Base-by-base conservation (phyloP, 495 filamentous ascomycete species). In the Penicillium samsonianum region DNA sequence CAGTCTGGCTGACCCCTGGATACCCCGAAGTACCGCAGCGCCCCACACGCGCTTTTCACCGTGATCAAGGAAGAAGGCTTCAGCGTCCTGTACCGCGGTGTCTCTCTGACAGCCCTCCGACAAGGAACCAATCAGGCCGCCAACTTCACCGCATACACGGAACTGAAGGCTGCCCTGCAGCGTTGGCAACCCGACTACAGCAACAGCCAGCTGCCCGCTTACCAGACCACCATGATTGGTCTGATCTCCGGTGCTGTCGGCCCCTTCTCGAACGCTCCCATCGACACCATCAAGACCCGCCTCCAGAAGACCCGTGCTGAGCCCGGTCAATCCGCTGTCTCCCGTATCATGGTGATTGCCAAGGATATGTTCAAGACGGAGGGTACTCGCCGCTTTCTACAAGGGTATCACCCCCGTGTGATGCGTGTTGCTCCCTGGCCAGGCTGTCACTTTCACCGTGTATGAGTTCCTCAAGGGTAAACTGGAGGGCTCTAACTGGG, bases 211-310 rank as follows among this genome's bases (percentile, higher is more conserved):
- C 79, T 99, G 16, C 93, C 94, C 4, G 80, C 83, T 41, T 98
- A 88, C 73, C 90, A 99, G 77, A 98, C 94, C 17, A 90, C 90
- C 35, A 22, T 93, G 5, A 95, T 98, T 62, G 94, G 94, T 20
- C 80, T 99, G 37, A 87, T 98, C 37, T 90, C 85, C 50, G 94
- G 94, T 57, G 94, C 95, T 38, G 94, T 98, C 83, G 94, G 94
- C 0, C 94, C 94, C 42, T 80, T 99, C 61, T 91, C 87, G 58
- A 99, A 99, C 71, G 94, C 94, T 6, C 94, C 94, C 17, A 98
- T 99, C 69, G 94, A 99, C 70, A 99, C 94, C 41, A 98, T 99
- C 78, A 98, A 99, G 84, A 99, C 94, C 25, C 78, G 94, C 11
- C 77, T 99, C 67, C 94, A 99, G 76, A 93, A 90, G 74, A 95